Base-by-base conservation (phyloP, 179 eudicot species). In the Pouteria campechiana region DNA sequence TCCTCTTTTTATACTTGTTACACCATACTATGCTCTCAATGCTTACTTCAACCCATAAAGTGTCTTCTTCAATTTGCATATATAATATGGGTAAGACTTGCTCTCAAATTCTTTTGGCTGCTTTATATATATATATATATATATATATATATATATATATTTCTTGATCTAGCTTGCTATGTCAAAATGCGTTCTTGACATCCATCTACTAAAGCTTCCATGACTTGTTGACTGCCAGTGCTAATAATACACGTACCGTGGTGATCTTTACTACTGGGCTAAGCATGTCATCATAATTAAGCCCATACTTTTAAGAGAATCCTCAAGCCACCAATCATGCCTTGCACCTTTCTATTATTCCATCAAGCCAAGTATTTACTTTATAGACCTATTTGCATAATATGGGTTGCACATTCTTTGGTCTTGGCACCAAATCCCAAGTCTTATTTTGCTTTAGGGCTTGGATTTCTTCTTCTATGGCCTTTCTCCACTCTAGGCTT, bases 201-300 rank as follows among this genome's bases (percentile, higher is more conserved):
- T 43, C 48, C 48, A 43, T 43, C 29, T 43, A 33, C 48, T 18
- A 43, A n/a, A 43, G 17, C 1, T 23, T 25, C 48, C 48, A 43
- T 3, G 17, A 16, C 8, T 43, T 43, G 6, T 11, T 43, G 2
- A 33, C 32, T 24, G 48, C 48, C 6, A 43, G 48, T 3, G 48
- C 48, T 24, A 43, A 19, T 11, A 43, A 24, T 4, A 43, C 32
- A 0, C 48, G 32, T 2, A 43, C 10, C 3, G 48, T 43, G 8
- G 32, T 43, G 6, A 43, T 24, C 10, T 43, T 43, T 7, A 33
- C 48, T 0, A 43, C 48, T 3, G 48, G 48, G 27, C 48, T 43
- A 25, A 43, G 27, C 12, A 33, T 43, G 5, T 43, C 48, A 4
- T 43, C 48, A 25, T 43, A 25, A n/a, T 43, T 33, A 9, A 43